phyloP scores from a whole-genome alignment of 2,329 filamentous ascomycete genomes.

The Sporothrix brasiliensis region DNA sequence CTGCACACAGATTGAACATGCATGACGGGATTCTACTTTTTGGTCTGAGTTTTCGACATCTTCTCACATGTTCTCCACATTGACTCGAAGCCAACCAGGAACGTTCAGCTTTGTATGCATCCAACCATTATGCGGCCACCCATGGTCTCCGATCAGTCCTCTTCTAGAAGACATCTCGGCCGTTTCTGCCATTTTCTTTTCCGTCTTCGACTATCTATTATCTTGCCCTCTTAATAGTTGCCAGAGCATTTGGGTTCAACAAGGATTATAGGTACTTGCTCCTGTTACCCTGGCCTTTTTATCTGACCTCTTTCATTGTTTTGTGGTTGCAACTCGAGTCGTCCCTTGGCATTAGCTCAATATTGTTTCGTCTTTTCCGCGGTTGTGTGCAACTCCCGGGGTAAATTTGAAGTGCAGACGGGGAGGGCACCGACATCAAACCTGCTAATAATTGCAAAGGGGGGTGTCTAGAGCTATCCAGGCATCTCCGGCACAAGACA shows the following conservation, averaged over 20 bases:
- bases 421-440: background rate
- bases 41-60: background rate
- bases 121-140: conserved; percentile 36
- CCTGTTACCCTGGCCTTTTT: background rate
- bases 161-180: conserved; percentile 22
- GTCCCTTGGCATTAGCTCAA: conserved; percentile 46
- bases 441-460: conserved; percentile 5
- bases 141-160: conserved; percentile 9
- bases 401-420: conserved; percentile 32
- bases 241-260: background rate
- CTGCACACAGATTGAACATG: background rate
- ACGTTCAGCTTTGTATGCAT: background rate
- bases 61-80: background rate
- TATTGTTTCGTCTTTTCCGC: conserved; percentile 52
- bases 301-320: conserved; percentile 29
- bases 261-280: background rate
- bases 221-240: background rate
- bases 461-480: background rate
- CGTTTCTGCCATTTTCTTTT: background rate
- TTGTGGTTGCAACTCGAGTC: conserved; percentile 42
- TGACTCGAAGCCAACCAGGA: conserved; percentile 22
- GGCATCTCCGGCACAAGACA: background rate
- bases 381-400: conserved; percentile 40
- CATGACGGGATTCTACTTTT: background rate
- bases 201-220: background rate